A percentile compares a stretch with the other conserved stretches of the same genome.
phyloP scores from a whole-genome alignment of 306 rosid genomes.

The Abrus pulchellus region DNA sequence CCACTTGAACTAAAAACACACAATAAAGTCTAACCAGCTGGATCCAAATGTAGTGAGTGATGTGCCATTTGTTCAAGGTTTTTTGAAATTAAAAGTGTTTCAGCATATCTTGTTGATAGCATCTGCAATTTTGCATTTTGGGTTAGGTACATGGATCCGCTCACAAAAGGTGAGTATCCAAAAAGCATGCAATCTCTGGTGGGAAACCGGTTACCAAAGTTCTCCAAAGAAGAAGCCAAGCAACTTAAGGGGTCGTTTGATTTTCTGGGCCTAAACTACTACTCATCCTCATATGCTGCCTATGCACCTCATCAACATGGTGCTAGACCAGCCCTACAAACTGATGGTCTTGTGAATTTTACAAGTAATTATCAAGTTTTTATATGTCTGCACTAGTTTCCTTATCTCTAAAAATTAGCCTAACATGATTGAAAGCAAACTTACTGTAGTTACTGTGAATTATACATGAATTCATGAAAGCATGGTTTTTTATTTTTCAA shows the following conservation, averaged over 20 bases:
- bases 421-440: constrained; percentile 27
- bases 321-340: constrained; percentile 48
- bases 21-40: not conserved
- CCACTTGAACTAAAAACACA: constrained; percentile 18
- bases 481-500: constrained; percentile 5
- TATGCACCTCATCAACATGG: constrained; percentile 47
- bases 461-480: not conserved
- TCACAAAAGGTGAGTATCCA: constrained; percentile 55
- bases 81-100: constrained; percentile 14
- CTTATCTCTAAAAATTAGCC: constrained; percentile 14
- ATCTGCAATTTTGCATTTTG: constrained; percentile 39
- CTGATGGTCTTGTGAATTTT: constrained; percentile 52
- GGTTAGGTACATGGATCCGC: constrained; percentile 53
- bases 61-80: constrained; percentile 4
- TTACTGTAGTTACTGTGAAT: not conserved
- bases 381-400: constrained; percentile 22
- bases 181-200: constrained; percentile 54
- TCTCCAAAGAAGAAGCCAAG: constrained; percentile 48
- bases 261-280: constrained; percentile 58
- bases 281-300: constrained; percentile 54
- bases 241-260: constrained; percentile 53
- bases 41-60: constrained; percentile 18
- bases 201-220: constrained; percentile 48
- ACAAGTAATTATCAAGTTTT: constrained; percentile 51
- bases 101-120: constrained; percentile 12